phyloP scores from a whole-genome alignment of 495 filamentous ascomycete genomes.

The Penicillium macrosclerotiorum region DNA sequence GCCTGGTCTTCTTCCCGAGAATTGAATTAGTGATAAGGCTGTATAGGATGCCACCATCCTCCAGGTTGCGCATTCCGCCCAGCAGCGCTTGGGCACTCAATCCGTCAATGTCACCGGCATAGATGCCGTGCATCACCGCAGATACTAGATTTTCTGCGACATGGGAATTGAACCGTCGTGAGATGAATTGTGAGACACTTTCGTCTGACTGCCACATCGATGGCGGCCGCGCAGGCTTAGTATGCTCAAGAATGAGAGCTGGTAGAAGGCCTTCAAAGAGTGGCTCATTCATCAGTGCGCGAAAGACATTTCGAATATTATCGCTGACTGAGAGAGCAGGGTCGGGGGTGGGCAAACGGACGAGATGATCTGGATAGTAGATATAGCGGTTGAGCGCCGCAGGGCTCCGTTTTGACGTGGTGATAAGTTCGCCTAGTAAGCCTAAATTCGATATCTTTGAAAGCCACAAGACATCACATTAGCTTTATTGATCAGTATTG shows the following conservation, averaged over 20 bases:
- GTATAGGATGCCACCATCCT: slow-evolving; percentile 34
- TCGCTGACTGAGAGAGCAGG: slow-evolving; percentile 19
- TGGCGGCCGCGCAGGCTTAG: slow-evolving; percentile 22
- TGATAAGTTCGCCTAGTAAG: slow-evolving; percentile 61
- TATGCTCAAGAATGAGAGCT: slow-evolving; percentile 41
- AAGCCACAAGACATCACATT: neutral
- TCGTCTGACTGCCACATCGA: slow-evolving; percentile 53
- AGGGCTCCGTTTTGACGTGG: slow-evolving; percentile 45
- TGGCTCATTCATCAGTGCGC: slow-evolving; percentile 56
- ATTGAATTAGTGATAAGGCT: slow-evolving; percentile 10
- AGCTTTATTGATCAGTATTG: neutral
- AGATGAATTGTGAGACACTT: slow-evolving; percentile 69
- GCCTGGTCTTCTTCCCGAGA: slow-evolving; percentile 2
- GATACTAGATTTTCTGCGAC: slow-evolving; percentile 75
- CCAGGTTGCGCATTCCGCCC: slow-evolving; percentile 50
- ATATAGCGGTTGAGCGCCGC: slow-evolving; percentile 70
- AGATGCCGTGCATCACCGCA: slow-evolving; percentile 83
- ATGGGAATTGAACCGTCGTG: slow-evolving; percentile 50
- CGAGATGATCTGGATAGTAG: slow-evolving; percentile 89
- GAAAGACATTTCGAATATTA: slow-evolving; percentile 20
- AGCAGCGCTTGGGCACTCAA: slow-evolving; percentile 69
- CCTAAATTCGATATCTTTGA: slow-evolving; percentile 61
- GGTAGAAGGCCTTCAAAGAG: slow-evolving; percentile 53
- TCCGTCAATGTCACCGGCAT: slow-evolving; percentile 84
- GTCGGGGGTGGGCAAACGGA: slow-evolving; percentile 58